Evolutionary conservation across 768 basidiomycete genomes (phyloP).

Genomic region (Mycena metata): DNA sequence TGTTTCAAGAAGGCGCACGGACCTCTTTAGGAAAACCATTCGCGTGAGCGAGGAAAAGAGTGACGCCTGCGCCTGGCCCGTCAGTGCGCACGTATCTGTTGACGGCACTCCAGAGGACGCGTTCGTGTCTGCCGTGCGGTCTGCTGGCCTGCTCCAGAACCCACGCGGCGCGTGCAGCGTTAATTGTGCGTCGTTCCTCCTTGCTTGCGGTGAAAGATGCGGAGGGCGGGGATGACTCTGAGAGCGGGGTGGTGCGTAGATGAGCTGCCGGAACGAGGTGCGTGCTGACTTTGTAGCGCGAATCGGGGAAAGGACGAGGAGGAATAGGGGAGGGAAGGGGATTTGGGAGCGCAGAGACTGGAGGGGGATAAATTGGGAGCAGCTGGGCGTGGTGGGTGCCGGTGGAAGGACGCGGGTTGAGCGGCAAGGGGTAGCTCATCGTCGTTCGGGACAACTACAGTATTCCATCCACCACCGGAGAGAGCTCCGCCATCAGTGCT

Average conservation of each 20-base stretch:
- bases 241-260: constrained; percentile 27
- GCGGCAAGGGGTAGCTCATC: constrained; percentile 13
- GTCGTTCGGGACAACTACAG: neutral
- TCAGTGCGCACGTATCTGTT: constrained; percentile 75
- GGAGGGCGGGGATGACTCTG: constrained; percentile 8
- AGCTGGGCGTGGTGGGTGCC: constrained; percentile 12
- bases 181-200: constrained; percentile 22
- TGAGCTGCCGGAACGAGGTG: constrained; percentile 33
- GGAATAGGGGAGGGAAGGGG: neutral
- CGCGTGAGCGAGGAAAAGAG: constrained; percentile 84
- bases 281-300: constrained; percentile 26
- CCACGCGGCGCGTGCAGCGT: constrained; percentile 25
- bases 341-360: constrained; percentile 4
- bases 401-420: neutral
- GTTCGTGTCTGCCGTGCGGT: constrained; percentile 53
- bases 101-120: constrained; percentile 74
- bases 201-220: constrained; percentile 20
- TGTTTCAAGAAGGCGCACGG: constrained; percentile 33
- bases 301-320: constrained; percentile 26
- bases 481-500: too few relatives aligned
- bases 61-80: constrained; percentile 60
- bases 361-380: constrained; percentile 36
- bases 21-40: constrained; percentile 94
- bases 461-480: too few relatives aligned
- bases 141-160: constrained; percentile 42